Conservation (phyloP, 768 basidiomycete species). For the Leccinellum luteum region DNA sequence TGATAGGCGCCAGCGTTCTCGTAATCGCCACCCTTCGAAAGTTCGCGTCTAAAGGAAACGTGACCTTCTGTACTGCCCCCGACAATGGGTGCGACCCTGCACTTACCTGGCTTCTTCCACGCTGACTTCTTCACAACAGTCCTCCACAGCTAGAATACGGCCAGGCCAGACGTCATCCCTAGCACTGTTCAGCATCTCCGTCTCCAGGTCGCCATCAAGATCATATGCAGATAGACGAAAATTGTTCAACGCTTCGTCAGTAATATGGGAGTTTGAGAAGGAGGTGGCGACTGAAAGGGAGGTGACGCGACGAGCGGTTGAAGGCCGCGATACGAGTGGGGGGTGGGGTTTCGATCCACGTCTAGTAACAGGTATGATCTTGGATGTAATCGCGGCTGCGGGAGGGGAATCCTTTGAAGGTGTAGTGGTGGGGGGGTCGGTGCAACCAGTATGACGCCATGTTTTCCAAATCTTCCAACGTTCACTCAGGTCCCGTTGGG, state of each 20-base stretch:
- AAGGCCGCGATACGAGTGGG: conserved; percentile 5
- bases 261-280: conserved; percentile 22
- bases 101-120: neutral
- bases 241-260: conserved; percentile 23
- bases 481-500: conserved; percentile 3
- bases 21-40: conserved; percentile 10
- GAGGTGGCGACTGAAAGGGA: conserved; percentile 22
- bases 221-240: conserved; percentile 25
- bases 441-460: conserved; percentile 3
- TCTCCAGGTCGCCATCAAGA: conserved; percentile 25
- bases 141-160: conserved; percentile 13
- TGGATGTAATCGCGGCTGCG: neutral
- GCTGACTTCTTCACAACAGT: neutral
- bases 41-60: neutral
- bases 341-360: neutral
- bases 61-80: conserved; percentile 12
- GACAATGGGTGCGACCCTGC: neutral
- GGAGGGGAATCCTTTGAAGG: conserved; percentile 2
- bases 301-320: conserved; percentile 18
- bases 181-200: conserved; percentile 25
- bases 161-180: conserved; percentile 18
- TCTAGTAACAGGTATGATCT: neutral
- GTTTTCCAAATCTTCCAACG: conserved; percentile 20
- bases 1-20: conserved; percentile 6
- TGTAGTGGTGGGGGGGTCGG: neutral